Evolutionary conservation across 2,329 filamentous ascomycete genomes (phyloP), one percentile per base, ranked within the genome.

Genomic region (Hypoxylon sp.): DNA sequence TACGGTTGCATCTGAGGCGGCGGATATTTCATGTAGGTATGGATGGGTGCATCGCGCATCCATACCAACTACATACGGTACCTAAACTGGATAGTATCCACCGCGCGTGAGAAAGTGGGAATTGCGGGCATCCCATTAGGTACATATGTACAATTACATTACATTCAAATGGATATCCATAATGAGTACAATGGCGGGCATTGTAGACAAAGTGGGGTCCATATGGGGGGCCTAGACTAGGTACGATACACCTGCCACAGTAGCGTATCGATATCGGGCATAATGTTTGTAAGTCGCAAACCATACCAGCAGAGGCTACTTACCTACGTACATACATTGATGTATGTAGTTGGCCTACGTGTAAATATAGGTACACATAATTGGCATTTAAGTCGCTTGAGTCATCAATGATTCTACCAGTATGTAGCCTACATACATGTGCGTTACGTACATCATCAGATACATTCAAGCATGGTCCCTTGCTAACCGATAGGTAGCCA

Each of bases 191-290:
- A 22, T 14, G 17, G 37, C 17, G 37, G 14, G 5, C 37, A 14
- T 42, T n/a, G 37, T 59, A 47, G 46, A 13, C 35, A 44, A 50
- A 53, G 61, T 64, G 54, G 54, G 61, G 54, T 59, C 37, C 35
- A 33, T 37, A 24, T 57, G 26, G 47, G 50, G 17, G 39, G 53
- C 54, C 53, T 52, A 59, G 61, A 59, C 39, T 58, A 29, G 5
- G 26, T 26, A 26, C 26, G 26, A 26, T 6, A 31, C 22, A 6
- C 24, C 24, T 29, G 29, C 29, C 14, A 22, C 26, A 19, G 29
- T 33, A 51, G 37, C 47, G 29, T 52, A 13, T 52, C 39, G 39
- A 44, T 22, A 44, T 42, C 5, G 19, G 19, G 19, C 9, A 14
- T 9, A 6, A 52, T 22, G 29, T 52, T 35, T 52, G 48, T 52